Evolutionary conservation across 306 rosid species (phyloP), one percentile per base, ranked within the genome.

Genomic region (Quercus cerris): DNA sequence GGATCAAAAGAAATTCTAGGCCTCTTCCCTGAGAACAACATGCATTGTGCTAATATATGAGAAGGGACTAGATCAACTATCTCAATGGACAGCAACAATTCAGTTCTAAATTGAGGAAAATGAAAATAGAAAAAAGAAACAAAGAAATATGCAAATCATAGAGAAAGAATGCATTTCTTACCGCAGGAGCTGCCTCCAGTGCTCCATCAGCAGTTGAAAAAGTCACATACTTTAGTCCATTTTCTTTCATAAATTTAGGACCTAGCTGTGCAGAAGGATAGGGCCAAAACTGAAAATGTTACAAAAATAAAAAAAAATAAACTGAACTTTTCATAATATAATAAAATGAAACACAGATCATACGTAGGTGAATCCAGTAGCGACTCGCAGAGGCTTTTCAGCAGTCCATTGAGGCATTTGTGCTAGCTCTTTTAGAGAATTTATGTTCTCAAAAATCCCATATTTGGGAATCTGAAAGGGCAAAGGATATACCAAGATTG

Each of bases 171-270:
- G 58, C 51, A 59, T 55, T 67, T 71, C 94, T 86, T 84, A 93
- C 98, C 89, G 97, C 97, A 57, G 99, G 98, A 75, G 99, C 96
- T 77, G 99, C 99, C 90, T 95, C 99, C 69, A 95, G 82, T 72
- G 98, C 99, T 72, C 99, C 99, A 59, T 95, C 46, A 7, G 46
- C 46, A 38, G 46, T 38, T 38, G 46, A 38, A 7, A 38, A 38
- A 2, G 46, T 38, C 73, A 93, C 96, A n/a, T 95, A 85, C 80
- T 90, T 86, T 73, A 93, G 77, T 64, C 97, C 98, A 76, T 87
- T 91, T 59, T 93, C 99, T 82, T 81, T 84, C 88, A 93, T 86
- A 79, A 93, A 95, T 74, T 93, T 95, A 71, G 96, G 97, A 70
- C 99, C 99, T 75, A 95, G 80, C 99, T 95, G 93, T 41, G 67